Base-by-base conservation (phyloP, 352 stramenopile species). In the Blastocystis sp. region DNA sequence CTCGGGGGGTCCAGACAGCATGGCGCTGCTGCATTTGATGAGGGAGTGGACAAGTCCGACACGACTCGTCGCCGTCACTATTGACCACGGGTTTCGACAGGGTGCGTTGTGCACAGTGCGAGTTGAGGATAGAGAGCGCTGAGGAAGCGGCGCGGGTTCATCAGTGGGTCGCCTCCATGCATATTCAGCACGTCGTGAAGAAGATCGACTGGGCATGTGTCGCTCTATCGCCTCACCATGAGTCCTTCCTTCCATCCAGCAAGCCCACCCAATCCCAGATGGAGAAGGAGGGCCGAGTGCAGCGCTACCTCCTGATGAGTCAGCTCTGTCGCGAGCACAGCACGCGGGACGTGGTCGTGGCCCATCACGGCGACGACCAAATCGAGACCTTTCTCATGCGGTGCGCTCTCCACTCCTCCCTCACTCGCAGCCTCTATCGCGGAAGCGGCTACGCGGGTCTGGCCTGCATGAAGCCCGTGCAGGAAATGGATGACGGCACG, bases 301-400 rank as follows among this genome's bases (percentile, higher is more conserved):
- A 84, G 66, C 48, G 74, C 10, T 84, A 84, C 11, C 59, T 42
- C 17, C 28, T 84, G 2, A 28, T 84, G 57, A 57, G n/a, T n/a
- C 28, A 66, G 59, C 54, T 54, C 11, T 84, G 74, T 48, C 14
- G 21, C 1, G 24, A 66, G 11, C 28, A 68, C 11, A 28, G 66
- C 19, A 84, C 74, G 45, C 45, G 21, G 21, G 57, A 70, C 11
- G 52, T 84, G 1, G 19, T 84, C 21, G 42, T 84, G 0, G 74
- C 74, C 54, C 74, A 84, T 68, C 74, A 84, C 48, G 74, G 74
- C 7, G 74, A 84, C 45, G 74, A 84, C 60, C 74, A 84, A 28
- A 84, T 84, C 21, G 74, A 84, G 48, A 84, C 74, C 6, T 84
- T 84, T 45, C 42, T 84, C 28, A 84, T 84, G 74, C 74, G 74